Evolutionary conservation across 345 rosid species (phyloP), one percentile per base, ranked within the genome.

Genomic region (Heritiera littoralis): DNA sequence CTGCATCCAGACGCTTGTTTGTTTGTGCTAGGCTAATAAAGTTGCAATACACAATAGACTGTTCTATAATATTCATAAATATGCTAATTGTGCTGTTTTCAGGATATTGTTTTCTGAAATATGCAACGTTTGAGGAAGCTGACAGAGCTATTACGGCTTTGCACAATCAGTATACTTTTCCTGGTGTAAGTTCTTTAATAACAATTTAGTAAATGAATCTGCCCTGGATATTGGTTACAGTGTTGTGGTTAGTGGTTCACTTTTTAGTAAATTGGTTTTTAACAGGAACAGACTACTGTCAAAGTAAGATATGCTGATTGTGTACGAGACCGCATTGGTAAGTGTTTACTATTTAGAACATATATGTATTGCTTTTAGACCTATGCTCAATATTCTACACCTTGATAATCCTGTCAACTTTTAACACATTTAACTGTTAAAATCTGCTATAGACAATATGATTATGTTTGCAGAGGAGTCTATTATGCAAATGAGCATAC

Each of bases 71-170:
- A 20, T 35, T 49, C 23, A 77, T 9, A 17, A 15, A 38, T 30
- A 43, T 69, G 59, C n/a, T n/a, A 67, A 75, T 14, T 83, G 55
- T 80, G 49, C 51, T 80, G 73, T 18, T 73, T 81, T 79, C 87
- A 93, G 98, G 90, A 65, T 92, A 90, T 84, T 93, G 98, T 88
- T 95, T 95, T 80, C 91, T 93, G 49, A 95, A 95, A 84, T 95
- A 89, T 87, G 84, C 86, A 75, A 90, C 84, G 51, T 9, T 81
- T 38, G 98, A 87, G 81, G 98, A 92, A 84, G 95, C 92, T 82
- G 88, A 77, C 59, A 84, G 87, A 49, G 98, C 98, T 73, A 92
- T 95, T 81, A 83, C 82, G 78, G 93, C 92, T 85, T 86, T 95
- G 78, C 38, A 35, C 38, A 60, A 87, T 78, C 90, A 84, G 72